Evolutionary conservation across 208 protist species (phyloP).

Genomic region (Leptomonas seymouri): DNA sequence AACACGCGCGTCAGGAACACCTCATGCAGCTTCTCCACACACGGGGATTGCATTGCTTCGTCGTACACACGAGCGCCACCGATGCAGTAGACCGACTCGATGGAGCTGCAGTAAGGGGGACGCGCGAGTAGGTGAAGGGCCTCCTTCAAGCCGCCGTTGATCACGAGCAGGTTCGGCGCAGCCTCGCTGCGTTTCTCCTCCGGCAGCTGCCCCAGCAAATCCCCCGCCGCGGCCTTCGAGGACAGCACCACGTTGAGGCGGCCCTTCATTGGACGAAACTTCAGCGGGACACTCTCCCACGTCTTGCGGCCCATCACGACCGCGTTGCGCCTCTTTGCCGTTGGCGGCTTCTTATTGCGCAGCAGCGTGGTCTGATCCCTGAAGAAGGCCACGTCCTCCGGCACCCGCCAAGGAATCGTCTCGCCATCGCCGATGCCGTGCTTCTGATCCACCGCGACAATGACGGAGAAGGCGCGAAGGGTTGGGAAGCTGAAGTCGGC

Average conservation of each 20-base stretch:
- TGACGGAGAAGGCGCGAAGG: constrained; percentile 68
- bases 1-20: constrained; percentile 79
- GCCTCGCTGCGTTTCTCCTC: constrained; percentile 50
- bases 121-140: constrained; percentile 61
- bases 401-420: constrained; percentile 85
- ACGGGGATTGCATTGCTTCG: constrained; percentile 66
- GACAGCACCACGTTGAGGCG: constrained; percentile 95
- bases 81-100: constrained; percentile 94
- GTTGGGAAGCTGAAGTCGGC: constrained; percentile 48
- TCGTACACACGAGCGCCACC: constrained; percentile 91
- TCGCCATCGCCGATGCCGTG: constrained; percentile 83
- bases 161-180: constrained; percentile 46
- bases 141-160: constrained; percentile 59
- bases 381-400: constrained; percentile 91
- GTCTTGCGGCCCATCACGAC: constrained; percentile 98
- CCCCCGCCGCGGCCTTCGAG: constrained; percentile 34
- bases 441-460: constrained; percentile 76
- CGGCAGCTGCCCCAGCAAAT: constrained; percentile 48
- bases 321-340: constrained; percentile 80
- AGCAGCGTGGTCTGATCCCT: constrained; percentile 80
- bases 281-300: constrained; percentile 94
- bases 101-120: constrained; percentile 50
- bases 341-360: constrained; percentile 57
- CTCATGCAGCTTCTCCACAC: constrained; percentile 58
- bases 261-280: constrained; percentile 88